Evolutionary conservation across 1,139 yeast species (phyloP).

Genomic region (Torulaspora pretoriensis): DNA sequence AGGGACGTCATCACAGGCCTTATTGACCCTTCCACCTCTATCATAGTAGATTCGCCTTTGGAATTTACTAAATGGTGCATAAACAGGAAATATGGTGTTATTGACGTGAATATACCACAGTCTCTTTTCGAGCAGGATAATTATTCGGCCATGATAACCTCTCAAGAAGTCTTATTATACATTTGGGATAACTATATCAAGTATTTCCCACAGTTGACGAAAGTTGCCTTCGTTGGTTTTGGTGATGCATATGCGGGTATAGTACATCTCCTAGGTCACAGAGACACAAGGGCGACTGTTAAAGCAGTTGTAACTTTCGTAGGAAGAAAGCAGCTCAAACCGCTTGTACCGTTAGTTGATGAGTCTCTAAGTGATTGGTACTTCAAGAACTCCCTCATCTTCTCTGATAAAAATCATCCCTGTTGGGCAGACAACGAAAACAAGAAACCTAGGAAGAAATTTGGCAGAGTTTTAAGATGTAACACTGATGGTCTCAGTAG

Average conservation of each 20-base stretch:
- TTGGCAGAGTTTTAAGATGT: constrained; percentile 80
- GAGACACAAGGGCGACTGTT: constrained; percentile 61
- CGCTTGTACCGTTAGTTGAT: constrained; percentile 81
- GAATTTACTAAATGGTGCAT: constrained; percentile 57
- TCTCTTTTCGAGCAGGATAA: constrained; percentile 38
- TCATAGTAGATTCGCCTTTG: constrained; percentile 59
- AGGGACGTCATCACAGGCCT: constrained; percentile 75
- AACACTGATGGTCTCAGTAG: constrained; percentile 71
- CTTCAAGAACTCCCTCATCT: constrained; percentile 77
- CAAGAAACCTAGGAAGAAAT: constrained; percentile 81
- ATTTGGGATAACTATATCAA: constrained; percentile 89
- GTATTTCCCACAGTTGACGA: constrained; percentile 61
- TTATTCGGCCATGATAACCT: constrained; percentile 59
- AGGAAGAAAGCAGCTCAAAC: constrained; percentile 61
- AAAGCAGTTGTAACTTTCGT: constrained; percentile 71
- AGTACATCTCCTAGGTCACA: constrained; percentile 82
- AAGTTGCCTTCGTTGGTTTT: constrained; percentile 76
- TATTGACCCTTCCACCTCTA: constrained; percentile 66
- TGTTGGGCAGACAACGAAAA: constrained; percentile 66
- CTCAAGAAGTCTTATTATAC: constrained; percentile 74
- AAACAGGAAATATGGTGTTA: constrained; percentile 62
- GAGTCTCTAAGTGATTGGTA: constrained; percentile 86
- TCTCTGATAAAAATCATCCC: constrained; percentile 67
- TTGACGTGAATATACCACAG: constrained; percentile 77
- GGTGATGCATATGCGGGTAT: constrained; percentile 89